Evolutionary conservation across 768 basidiomycete species (phyloP), one percentile per base, ranked within the genome.

Genomic region (Leccinum incarnatum): DNA sequence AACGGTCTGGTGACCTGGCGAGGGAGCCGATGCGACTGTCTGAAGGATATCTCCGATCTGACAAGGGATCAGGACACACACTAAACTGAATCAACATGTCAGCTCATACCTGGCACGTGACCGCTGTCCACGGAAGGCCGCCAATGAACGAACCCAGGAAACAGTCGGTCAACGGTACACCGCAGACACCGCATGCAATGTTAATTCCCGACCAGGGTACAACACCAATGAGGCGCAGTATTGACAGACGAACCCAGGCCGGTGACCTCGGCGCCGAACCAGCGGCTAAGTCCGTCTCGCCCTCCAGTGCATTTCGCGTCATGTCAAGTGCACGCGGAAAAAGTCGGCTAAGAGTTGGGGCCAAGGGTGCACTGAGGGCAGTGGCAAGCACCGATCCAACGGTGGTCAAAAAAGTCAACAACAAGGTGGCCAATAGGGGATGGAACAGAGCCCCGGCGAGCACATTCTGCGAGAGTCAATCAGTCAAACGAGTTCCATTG

Each of bases 161-260:
- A 67, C 91, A 93, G 70, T 93, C 89, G 57, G 76, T 69, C 51
- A 91, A 67, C 8, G 85, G 76, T 15, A 98, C 93, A 34, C 90
- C 89, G 65, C 90, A 91, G 27, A 96, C 93, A 53, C 95, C 95
- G 73, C 90, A 96, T 48, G 95, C 95, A 58, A 98, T 90, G 72
- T 98, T 98, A 79, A 98, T 93, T 59, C 93, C 94, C 57, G 91
- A 93, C 95, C 95, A 98, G 5, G 95, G 95, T 4, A 97, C 93
- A 55, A 98, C 85, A 19, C 95, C 95, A 66, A 96, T 84, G 58
- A 96, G 85, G 51, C 95, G 85, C 62, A 98, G 82, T 58, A 96
- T 83, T 3, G 93, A 88, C 47, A 97, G 77, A 42, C 94, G 85
- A 47, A 94, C 87, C 95, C 95, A 97, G 2, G 86, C 68, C 23